Conservation (phyloP, 169 alveolate species). For the Cryptosporidium baileyi region DNA sequence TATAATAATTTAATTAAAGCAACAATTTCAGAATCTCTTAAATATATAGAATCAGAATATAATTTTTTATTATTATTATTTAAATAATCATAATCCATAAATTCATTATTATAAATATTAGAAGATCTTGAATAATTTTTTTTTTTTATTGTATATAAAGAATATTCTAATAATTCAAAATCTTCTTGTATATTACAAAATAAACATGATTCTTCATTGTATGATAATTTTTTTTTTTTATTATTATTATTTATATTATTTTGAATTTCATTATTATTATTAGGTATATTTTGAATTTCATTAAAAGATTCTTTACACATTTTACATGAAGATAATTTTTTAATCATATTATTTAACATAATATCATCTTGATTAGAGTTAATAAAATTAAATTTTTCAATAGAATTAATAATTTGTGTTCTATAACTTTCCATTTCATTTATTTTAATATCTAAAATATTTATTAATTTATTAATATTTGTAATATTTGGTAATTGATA, state of each 20-base stretch:
- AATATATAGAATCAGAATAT: slow-evolving; percentile 2
- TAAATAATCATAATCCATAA: background rate
- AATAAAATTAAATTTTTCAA: background rate
- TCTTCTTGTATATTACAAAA: slow-evolving; percentile 16
- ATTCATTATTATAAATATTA: background rate
- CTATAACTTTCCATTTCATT: slow-evolving; percentile 4
- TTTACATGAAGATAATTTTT: slow-evolving; percentile 32
- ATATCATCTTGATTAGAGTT: background rate
- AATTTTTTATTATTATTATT: background rate
- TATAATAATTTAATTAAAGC: slow-evolving; percentile 8
- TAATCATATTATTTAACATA: background rate
- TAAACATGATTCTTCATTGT: background rate
- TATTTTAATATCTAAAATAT: background rate
- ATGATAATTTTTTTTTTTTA: too few relatives aligned
- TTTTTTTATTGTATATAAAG: slow-evolving; percentile 25
- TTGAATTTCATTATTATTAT: background rate
- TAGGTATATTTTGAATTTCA: background rate
- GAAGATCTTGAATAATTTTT: background rate
- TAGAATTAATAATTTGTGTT: background rate
- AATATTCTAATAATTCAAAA: slow-evolving; percentile 25
- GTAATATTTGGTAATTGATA: background rate
- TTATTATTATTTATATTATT: background rate
- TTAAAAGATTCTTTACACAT: background rate
- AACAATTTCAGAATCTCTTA: slow-evolving; percentile 40
- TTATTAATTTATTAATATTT: background rate